phyloP scores from a whole-genome alignment of 1,284 basidiomycete genomes.

The Porodaedalea pini region DNA sequence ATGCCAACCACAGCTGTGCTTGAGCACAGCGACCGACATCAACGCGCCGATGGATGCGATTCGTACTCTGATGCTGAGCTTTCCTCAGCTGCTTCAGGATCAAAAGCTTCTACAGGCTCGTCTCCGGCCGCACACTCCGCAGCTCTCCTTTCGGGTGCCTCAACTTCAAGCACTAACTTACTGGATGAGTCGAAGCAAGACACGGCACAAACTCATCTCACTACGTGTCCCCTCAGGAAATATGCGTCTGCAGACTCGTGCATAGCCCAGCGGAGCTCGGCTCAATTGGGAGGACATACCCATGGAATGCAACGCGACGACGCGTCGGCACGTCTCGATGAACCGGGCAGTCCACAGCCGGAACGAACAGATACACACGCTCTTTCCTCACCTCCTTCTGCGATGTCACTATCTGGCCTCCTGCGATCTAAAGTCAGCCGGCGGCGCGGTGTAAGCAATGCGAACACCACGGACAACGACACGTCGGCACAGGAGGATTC shows the following conservation, averaged over 20 bases:
- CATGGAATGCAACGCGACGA: slow-evolving; percentile 32
- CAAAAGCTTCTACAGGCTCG: not conserved
- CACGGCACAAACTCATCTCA: slow-evolving; percentile 2
- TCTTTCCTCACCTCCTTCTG: slow-evolving; percentile 34
- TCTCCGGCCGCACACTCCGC: not conserved
- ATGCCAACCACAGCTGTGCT: slow-evolving; percentile 7
- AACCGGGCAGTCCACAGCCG: slow-evolving; percentile 2
- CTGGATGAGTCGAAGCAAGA: slow-evolving; percentile 1
- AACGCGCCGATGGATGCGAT: not conserved
- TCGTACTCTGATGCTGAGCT: not conserved
- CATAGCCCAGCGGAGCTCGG: slow-evolving; percentile 42
- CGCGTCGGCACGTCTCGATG: slow-evolving; percentile 17
- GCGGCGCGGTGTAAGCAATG: slow-evolving; percentile 8
- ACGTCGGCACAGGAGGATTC: slow-evolving; percentile 16
- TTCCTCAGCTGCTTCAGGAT: not conserved
- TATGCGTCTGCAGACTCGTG: slow-evolving; percentile 76
- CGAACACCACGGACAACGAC: slow-evolving; percentile 15
- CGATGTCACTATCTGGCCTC: slow-evolving; percentile 36
- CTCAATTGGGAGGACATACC: slow-evolving; percentile 31
- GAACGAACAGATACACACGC: slow-evolving; percentile 19
- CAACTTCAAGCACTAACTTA: slow-evolving; percentile 6
- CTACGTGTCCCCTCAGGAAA: slow-evolving; percentile 52
- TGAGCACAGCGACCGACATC: slow-evolving; percentile 1
- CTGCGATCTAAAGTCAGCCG: slow-evolving; percentile 13
- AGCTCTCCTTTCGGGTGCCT: not conserved